These are phyloP conservation scores for Carex littledalei DNA, from an alignment of 176 grass and related monocot genomes.

Conservation along the genomic window DNA sequence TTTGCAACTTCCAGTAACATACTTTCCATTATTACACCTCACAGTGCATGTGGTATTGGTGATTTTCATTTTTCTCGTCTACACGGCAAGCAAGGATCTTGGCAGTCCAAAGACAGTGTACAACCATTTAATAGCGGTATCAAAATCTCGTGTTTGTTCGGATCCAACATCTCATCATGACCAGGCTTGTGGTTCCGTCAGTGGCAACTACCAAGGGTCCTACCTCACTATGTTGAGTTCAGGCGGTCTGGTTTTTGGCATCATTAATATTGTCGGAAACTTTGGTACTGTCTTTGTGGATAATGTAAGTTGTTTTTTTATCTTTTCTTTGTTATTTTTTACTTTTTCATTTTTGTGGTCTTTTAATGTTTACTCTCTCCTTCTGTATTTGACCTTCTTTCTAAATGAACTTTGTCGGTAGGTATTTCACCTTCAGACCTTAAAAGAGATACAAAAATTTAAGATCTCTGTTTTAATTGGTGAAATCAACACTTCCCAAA, in stretches of 20 bases:
- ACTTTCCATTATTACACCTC: background rate
- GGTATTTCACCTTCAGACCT: background rate
- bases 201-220: slow-evolving; percentile 60
- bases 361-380: background rate
- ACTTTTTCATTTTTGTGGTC: background rate
- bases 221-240: slow-evolving; percentile 86
- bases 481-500: background rate
- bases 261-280: slow-evolving; percentile 74
- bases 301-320: slow-evolving; percentile 35
- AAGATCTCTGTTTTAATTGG: background rate
- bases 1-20: background rate
- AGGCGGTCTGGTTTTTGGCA: slow-evolving; percentile 67
- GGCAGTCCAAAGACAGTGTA: slow-evolving; percentile 59
- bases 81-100: slow-evolving; percentile 41
- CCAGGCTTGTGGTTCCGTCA: slow-evolving; percentile 62
- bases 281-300: slow-evolving; percentile 79
- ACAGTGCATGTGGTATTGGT: slow-evolving; percentile 62
- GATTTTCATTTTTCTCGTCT: slow-evolving; percentile 63
- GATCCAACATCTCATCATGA: slow-evolving; percentile 38
- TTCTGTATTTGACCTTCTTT: background rate
- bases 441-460: background rate
- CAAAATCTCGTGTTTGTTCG: slow-evolving; percentile 35
- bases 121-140: slow-evolving; percentile 41
- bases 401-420: background rate
- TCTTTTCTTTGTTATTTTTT: background rate